Evolutionary conservation across 345 rosid species (phyloP), one percentile per base, ranked within the genome.

Genomic region (Brassica incana): DNA sequence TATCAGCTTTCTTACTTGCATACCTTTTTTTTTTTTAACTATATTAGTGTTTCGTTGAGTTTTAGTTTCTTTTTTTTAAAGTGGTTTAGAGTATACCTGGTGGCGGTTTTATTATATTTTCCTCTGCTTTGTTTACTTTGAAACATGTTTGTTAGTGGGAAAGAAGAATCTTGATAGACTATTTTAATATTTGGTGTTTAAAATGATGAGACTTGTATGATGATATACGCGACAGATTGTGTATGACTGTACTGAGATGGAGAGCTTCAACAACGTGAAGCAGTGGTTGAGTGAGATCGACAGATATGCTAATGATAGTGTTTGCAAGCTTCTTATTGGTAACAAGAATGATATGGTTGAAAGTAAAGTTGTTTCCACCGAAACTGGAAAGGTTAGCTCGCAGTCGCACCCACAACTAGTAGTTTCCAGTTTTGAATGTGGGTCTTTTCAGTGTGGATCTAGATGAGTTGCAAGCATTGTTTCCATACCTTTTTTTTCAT

Each of bases 191-290:
- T n/a, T n/a, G n/a, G n/a, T n/a, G n/a, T n/a, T n/a, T n/a, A n/a
- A n/a, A n/a, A n/a, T n/a, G n/a, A n/a, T n/a, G n/a, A n/a, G n/a
- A n/a, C n/a, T n/a, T n/a, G n/a, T n/a, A n/a, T n/a, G n/a, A n/a
- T n/a, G n/a, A n/a, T n/a, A n/a, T n/a, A n/a, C n/a, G n/a, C n/a
- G n/a, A n/a, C 92, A 88, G 97, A 85, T 89, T 83, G 93, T 90
- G 52, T 92, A 90, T 81, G 94, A 90, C 65, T 92, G 91, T 75
- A 92, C 97, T 29, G 95, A 90, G 82, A 84, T 86, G 94, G 95
- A 90, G 84, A 92, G 97, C 90, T 92, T 90, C 85, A 92, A 88
- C 86, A 92, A 89, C 68, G 95, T 90, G 78, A 92, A 92, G 86
- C 97, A 92, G 83, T 89, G 97, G 97, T 82, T 89, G 85, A 84